Evolutionary conservation across 176 grass and related monocot species (phyloP).

Genomic region (Phragmites australis): DNA sequence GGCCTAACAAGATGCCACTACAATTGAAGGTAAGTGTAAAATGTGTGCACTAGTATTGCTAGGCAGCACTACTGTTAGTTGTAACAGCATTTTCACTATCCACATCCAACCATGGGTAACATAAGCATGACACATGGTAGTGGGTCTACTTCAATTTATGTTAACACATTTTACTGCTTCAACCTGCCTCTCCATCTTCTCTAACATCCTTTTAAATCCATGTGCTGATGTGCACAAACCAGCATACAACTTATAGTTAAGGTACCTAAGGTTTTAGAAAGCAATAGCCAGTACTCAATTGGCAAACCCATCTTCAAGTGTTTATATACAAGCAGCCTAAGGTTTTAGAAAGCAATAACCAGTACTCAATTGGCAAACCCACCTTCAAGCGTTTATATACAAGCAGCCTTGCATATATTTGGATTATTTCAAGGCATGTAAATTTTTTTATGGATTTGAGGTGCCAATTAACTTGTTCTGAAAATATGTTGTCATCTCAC

Average conservation of each 20-base stretch:
- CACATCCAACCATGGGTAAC: not conserved
- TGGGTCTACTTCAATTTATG: not conserved
- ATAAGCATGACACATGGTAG: not conserved
- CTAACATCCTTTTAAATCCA: not conserved
- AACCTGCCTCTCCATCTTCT: constrained; percentile 15
- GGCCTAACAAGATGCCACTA: not conserved
- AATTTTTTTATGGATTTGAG: not conserved
- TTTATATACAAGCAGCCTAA: not conserved
- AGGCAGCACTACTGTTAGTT: not conserved
- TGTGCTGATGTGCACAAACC: not conserved
- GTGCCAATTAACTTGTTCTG: not conserved
- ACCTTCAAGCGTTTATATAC: not conserved
- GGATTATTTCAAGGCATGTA: not conserved
- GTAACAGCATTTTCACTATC: not conserved
- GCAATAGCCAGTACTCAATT: not conserved
- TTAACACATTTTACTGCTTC: too few species aligned
- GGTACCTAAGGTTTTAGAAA: not conserved
- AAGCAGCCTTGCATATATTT: not conserved
- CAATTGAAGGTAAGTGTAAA: not conserved
- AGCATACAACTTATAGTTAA: too few species aligned
- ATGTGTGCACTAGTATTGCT: not conserved
- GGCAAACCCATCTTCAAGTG: not conserved
- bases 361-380: not conserved
- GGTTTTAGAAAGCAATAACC: not conserved
- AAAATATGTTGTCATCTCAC: not conserved